Base-by-base conservation (phyloP, 2,329 filamentous ascomycete species). In the Trichoderma sp. region DNA sequence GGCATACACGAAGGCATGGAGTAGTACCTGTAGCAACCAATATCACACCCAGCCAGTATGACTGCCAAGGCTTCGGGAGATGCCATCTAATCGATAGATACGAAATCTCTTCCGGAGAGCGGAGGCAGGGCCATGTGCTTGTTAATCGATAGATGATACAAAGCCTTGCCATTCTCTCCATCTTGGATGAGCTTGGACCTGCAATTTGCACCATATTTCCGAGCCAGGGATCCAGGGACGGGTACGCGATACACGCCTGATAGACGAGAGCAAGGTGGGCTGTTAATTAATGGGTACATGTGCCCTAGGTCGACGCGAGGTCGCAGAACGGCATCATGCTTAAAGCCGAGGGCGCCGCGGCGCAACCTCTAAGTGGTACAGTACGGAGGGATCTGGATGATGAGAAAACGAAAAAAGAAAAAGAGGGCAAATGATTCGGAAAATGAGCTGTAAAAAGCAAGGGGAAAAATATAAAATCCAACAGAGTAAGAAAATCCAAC, bases 241-340 rank as follows among this genome's bases (percentile, higher is more conserved):
- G 53, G 63, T 71, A 62, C 56, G 63, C 62, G 62, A 67, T 62
- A 51, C 66, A 62, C 57, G 66, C 57, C 21, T 70, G 67, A 70
- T 71, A 66, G 32, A 67, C 62, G 70, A 71, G 53, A 8, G 43
- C 32, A 70, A 67, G 73, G 72, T 75, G 76, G 73, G 70, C 74
- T 75, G 74, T 76, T 73, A 47, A 69, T 62, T 53, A 60, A 62
- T 24, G 56, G 56, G 67, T 53, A 68, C 65, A 34, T 70, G 67
- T 36, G n/a, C 56, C 57, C 56, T 70, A 36, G 63, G 63, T 66
- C 39, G 63, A 34, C 15, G 30, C n/a, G 62, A 65, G 62, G 24
- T 65, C 24, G 60, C 69, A 65, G 73, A 69, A 66, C 70, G 73
- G 71, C 74, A 63, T 69, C 62, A 58, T 70, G 74, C 69, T 56